phyloP scores from a whole-genome alignment of 768 basidiomycete genomes.

The Leccinum disarticulatum region DNA sequence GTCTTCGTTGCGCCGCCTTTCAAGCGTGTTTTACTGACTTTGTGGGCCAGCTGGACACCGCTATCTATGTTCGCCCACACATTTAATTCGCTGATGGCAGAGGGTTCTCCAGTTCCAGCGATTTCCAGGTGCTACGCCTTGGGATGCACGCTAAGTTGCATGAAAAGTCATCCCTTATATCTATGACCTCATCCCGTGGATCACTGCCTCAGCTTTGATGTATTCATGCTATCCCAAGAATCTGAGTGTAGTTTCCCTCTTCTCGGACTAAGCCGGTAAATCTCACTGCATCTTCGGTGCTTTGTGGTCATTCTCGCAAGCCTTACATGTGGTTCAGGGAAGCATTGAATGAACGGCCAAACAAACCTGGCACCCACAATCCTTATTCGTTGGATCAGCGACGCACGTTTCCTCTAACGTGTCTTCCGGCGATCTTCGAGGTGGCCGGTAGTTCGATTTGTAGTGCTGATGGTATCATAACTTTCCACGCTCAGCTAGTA shows the following conservation, averaged over 20 bases:
- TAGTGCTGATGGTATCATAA: not conserved
- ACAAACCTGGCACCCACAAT: not conserved
- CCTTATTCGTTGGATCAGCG: constrained; percentile 4
- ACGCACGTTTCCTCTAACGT: not conserved
- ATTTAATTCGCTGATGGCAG: constrained; percentile 1
- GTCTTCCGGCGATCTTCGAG: not conserved
- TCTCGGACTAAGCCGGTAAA: not conserved
- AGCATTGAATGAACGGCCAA: constrained; percentile 4
- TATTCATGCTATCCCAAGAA: not conserved
- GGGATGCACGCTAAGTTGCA: not conserved
- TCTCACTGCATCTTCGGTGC: not conserved
- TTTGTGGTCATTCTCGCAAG: not conserved
- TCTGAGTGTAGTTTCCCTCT: not conserved
- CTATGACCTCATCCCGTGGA: not conserved
- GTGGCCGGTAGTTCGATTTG: not conserved
- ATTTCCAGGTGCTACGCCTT: not conserved
- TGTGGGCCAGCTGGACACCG: not conserved
- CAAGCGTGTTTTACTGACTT: not conserved
- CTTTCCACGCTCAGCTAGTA: constrained; percentile 1
- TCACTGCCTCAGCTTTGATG: constrained; percentile 1
- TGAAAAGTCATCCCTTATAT: not conserved
- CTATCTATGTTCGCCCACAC: not conserved
- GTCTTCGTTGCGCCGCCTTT: too few species aligned
- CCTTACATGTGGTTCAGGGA: not conserved
- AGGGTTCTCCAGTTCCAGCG: not conserved